Conservation (phyloP, 306 rosid genomes). For the Argentina anserina region DNA sequence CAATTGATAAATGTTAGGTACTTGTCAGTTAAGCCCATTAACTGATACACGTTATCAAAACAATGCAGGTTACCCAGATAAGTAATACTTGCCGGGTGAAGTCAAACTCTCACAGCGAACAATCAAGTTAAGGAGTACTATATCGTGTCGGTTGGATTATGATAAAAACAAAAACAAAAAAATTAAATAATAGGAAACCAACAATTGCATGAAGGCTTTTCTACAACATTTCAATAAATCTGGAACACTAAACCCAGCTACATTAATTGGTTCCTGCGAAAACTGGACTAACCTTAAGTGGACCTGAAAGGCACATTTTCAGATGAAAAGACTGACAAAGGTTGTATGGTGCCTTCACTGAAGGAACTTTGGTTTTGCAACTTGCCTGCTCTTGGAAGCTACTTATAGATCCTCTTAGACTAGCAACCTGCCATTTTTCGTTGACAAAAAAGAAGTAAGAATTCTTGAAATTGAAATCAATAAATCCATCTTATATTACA, state of each 20-base stretch:
- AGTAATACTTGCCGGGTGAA: background rate
- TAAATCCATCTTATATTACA: background rate
- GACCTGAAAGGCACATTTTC: constrained; percentile 57
- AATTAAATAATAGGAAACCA: constrained; percentile 13
- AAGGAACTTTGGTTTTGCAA: constrained; percentile 73
- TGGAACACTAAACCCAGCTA: constrained; percentile 1
- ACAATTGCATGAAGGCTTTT: background rate
- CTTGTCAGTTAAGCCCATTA: constrained; percentile 2
- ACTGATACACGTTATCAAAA: background rate
- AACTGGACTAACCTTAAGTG: constrained; percentile 62
- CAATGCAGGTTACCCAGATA: background rate
- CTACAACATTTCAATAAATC: background rate
- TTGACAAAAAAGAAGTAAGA: constrained; percentile 11
- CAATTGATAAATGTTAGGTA: constrained; percentile 16
- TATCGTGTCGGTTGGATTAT: background rate
- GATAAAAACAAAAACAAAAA: background rate
- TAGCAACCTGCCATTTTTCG: constrained; percentile 67
- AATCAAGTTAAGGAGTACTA: background rate
- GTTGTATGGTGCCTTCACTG: constrained; percentile 54
- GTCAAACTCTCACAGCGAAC: background rate
- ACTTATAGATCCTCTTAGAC: constrained; percentile 93
- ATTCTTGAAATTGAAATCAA: background rate
- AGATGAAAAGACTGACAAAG: constrained; percentile 76
- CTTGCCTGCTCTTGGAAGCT: constrained; percentile 99
- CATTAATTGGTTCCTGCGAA: constrained; percentile 20